These are phyloP conservation scores for Mayamaea pseudoterrestris DNA, from an alignment of 108 stramenopile species.

Conservation along the genomic window DNA sequence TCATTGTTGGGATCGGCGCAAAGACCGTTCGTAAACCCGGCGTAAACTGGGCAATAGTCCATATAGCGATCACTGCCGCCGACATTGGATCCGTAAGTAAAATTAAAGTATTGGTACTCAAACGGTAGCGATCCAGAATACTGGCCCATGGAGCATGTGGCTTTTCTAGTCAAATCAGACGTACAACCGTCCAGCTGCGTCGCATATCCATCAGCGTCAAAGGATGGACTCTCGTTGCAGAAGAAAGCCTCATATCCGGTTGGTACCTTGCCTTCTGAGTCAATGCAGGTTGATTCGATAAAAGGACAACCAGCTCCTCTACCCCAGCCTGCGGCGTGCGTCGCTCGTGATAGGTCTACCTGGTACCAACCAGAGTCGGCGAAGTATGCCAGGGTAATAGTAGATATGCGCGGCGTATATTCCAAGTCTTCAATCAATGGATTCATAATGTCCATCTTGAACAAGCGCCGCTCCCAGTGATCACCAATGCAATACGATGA, in stretches of 20 bases:
- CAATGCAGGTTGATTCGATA: conserved; percentile 55
- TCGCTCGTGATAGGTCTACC: conserved; percentile 46
- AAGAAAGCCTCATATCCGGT: conserved; percentile 57
- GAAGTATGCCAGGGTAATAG: conserved; percentile 69
- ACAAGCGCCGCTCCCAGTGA: conserved; percentile 72
- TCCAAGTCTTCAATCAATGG: conserved; percentile 55
- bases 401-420: conserved; percentile 45
- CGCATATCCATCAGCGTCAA: conserved; percentile 8
- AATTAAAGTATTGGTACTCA: conserved; percentile 65
- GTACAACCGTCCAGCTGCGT: conserved; percentile 60
- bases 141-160: conserved; percentile 65
- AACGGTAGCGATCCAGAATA: conserved; percentile 39
- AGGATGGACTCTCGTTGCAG: conserved; percentile 32
- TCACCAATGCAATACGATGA: conserved; percentile 64
- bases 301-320: conserved; percentile 71
- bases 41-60: conserved; percentile 75
- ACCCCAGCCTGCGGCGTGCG: conserved; percentile 55
- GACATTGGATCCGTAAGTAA: conserved; percentile 30
- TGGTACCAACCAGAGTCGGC: conserved; percentile 82
- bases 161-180: conserved; percentile 64
- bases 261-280: conserved; percentile 33
- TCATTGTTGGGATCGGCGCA: conserved; percentile 29
- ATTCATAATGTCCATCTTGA: conserved; percentile 69
- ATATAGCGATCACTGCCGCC: conserved; percentile 64
- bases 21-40: conserved; percentile 49